Evolutionary conservation across 306 rosid genomes (phyloP).

Genomic region (Psophocarpus tetragonolobus): DNA sequence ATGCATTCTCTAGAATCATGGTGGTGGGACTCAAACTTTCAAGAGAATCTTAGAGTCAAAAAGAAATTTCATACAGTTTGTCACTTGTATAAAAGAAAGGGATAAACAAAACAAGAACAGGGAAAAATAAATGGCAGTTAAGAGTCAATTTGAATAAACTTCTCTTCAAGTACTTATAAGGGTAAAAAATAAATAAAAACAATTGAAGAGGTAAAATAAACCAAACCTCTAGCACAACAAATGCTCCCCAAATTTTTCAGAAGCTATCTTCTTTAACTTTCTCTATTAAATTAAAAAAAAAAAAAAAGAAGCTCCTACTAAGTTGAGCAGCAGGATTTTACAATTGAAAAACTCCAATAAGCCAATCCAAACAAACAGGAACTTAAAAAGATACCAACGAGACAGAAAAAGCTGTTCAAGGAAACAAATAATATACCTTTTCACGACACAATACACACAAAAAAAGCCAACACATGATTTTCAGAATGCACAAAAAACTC

Average conservation of each 20-base stretch:
- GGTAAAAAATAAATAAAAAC: neutral
- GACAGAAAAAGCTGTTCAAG: neutral
- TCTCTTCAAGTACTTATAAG: neutral
- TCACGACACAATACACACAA: neutral
- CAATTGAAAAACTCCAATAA: neutral
- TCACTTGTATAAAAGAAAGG: neutral
- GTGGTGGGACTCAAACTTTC: neutral
- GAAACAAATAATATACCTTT: too few relatives aligned
- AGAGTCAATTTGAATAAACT: neutral
- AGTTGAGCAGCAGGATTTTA: neutral
- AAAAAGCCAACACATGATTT: neutral
- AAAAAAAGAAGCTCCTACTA: neutral
- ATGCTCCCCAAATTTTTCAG: neutral
- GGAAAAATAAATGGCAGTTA: neutral
- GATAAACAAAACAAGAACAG: neutral
- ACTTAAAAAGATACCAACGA: neutral
- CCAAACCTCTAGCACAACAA: neutral
- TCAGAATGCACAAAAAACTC: neutral
- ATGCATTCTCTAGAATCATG: neutral
- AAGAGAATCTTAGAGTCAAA: neutral
- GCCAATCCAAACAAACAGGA: neutral
- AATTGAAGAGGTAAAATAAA: neutral
- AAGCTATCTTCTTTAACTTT: neutral
- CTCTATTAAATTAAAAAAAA: neutral
- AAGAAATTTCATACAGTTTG: neutral